phyloP scores from a whole-genome alignment of 495 filamentous ascomycete genomes.

The Evansstolkia leycettana region DNA sequence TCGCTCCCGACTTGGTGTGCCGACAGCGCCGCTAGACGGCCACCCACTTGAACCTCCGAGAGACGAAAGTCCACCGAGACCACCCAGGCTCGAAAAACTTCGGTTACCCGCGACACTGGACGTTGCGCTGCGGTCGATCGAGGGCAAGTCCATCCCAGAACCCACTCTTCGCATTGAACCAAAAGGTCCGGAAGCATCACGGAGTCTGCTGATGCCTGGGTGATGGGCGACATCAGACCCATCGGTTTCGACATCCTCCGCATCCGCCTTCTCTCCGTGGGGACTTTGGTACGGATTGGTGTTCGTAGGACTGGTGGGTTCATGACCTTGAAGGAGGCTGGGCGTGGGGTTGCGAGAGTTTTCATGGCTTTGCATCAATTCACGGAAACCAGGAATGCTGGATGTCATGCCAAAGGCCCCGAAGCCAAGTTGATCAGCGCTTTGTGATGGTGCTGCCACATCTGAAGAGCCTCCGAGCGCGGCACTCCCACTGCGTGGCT shows the following conservation, averaged over 20 bases:
- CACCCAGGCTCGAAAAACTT: constrained; percentile 54
- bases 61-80: constrained; percentile 44
- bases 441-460: constrained; percentile 43
- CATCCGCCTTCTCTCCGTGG: constrained; percentile 60
- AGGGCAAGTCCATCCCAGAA: constrained; percentile 48
- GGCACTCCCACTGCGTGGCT: constrained; percentile 60
- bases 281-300: constrained; percentile 98
- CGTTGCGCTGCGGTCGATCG: constrained; percentile 74
- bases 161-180: constrained; percentile 35
- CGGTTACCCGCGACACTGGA: constrained; percentile 67
- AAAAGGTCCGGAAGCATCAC: constrained; percentile 37
- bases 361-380: constrained; percentile 46
- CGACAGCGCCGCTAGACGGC: constrained; percentile 45
- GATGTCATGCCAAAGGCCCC: constrained; percentile 69
- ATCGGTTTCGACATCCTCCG: constrained; percentile 53
- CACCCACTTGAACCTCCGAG: constrained; percentile 51
- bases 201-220: constrained; percentile 43
- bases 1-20: constrained; percentile 67
- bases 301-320: constrained; percentile 80
- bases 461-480: constrained; percentile 69
- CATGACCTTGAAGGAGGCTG: constrained; percentile 41
- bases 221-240: constrained; percentile 45
- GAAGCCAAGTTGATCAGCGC: constrained; percentile 44
- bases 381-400: constrained; percentile 55
- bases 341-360: constrained; percentile 45